Evolutionary conservation across 768 basidiomycete species (phyloP), one percentile per base, ranked within the genome.

Genomic region (Pholiota molesta): DNA sequence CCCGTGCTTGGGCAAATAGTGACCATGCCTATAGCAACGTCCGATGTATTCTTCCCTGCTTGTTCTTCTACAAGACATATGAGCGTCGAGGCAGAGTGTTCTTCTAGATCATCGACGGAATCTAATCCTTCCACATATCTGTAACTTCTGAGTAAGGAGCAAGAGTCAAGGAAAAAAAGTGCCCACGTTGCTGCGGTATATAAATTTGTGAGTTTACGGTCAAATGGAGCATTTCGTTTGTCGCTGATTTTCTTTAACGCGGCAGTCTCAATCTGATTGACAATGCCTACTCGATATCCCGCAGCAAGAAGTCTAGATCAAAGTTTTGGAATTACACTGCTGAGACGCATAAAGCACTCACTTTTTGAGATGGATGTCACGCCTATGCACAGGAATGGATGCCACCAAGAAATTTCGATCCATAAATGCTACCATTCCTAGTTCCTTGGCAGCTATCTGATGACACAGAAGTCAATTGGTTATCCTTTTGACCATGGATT

Each of bases 131-230:
- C 96, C 2, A 98, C 89, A 69, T 88, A 97, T 39, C 95, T 97
- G 68, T 54, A 39, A 31, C 16, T 17, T 21, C 23, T 21, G 23
- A 33, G 42, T 29, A 37, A 64, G 52, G 31, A 65, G 33, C 31
- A 44, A 44, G 23, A 28, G 40, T 17, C 5, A 23, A 51, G 55
- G n/a, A n/a, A 55, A 13, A 14, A 60, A n/a, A 10, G 19, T 11
- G 79, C 92, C 66, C 72, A 95, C 93, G 94, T 97, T 31, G 92
- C 86, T 29, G 92, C 86, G 28, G 96, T 97, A 65, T 92, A 97
- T 39, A 97, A 74, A 65, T 90, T 83, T 0, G 89, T 89, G 10
- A 98, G 70, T 69, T 86, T 81, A 40, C 94, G 83, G 23, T 86
- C 84, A 68, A 96, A 97, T 0, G 87, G 84, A 0, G 82, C 80